phyloP scores from a whole-genome alignment of 208 protist genomes.

The Paratrypanosoma confusum region DNA sequence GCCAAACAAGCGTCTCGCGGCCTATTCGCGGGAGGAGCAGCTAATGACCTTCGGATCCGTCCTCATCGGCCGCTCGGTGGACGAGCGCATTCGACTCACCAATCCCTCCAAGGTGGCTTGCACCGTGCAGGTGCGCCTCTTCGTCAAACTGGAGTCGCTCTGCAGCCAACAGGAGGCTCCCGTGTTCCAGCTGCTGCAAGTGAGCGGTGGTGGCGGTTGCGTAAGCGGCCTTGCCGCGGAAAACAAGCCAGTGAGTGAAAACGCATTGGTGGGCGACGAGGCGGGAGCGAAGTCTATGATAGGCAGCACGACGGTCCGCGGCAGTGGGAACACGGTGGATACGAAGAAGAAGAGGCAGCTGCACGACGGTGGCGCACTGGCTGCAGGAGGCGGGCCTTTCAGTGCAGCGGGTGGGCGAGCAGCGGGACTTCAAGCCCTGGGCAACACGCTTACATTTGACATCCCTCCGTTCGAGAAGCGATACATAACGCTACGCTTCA shows the following conservation, averaged over 20 bases:
- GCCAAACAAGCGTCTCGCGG: conserved; percentile 41
- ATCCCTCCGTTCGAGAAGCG: conserved; percentile 93
- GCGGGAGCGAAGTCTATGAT: too few species aligned
- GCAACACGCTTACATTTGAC: conserved; percentile 16
- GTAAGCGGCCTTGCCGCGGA: too few species aligned
- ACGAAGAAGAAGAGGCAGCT: neutral
- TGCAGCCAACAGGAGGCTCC: too few species aligned
- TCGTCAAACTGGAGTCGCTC: too few species aligned
- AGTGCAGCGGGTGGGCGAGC: conserved; percentile 27
- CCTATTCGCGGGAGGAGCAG: conserved; percentile 86
- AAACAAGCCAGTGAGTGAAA: too few species aligned
- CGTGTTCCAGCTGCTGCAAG: conserved; percentile 30
- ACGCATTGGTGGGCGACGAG: too few species aligned
- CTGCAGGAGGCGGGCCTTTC: conserved; percentile 29
- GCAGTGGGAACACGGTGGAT: too few species aligned
- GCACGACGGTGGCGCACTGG: too few species aligned
- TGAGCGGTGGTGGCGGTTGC: neutral
- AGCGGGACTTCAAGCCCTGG: neutral
- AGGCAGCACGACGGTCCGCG: too few species aligned
- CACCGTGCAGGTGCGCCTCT: conserved; percentile 47
- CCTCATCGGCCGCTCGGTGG: conserved; percentile 63
- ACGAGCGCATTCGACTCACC: conserved; percentile 91
- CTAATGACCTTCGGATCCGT: conserved; percentile 89
- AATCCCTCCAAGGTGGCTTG: conserved; percentile 92
- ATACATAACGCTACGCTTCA: conserved; percentile 90